phyloP scores from a whole-genome alignment of 2,329 filamentous ascomycete species.

The Stachybotrys elegans region DNA sequence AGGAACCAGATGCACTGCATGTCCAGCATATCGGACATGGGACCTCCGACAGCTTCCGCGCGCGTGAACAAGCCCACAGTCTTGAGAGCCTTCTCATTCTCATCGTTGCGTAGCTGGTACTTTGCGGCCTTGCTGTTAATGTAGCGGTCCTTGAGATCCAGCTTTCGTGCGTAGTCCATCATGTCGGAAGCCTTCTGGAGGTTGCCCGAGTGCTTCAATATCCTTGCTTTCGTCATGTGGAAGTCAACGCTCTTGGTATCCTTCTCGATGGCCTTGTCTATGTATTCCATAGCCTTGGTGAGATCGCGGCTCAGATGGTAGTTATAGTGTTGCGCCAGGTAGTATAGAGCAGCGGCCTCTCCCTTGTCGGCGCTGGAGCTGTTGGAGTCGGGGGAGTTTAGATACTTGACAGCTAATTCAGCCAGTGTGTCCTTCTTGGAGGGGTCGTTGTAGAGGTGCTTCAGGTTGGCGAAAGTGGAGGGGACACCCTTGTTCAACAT shows the following conservation, averaged over 20 bases:
- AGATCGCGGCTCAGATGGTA: constrained; percentile 84
- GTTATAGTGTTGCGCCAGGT: constrained; percentile 95
- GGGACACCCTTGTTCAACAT: constrained; percentile 92
- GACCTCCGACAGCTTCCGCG: constrained; percentile 81
- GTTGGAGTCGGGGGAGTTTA: constrained; percentile 52
- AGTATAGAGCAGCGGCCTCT: constrained; percentile 79
- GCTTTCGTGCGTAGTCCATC: constrained; percentile 80
- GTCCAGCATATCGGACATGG: constrained; percentile 84
- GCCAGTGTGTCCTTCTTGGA: constrained; percentile 75
- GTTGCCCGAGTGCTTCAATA: constrained; percentile 87
- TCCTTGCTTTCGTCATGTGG: constrained; percentile 90
- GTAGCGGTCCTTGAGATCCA: constrained; percentile 89
- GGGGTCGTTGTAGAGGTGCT: constrained; percentile 78
- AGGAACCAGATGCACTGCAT: constrained; percentile 99
- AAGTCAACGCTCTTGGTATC: constrained; percentile 82
- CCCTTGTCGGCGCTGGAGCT: constrained; percentile 50
- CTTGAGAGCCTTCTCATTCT: constrained; percentile 78
- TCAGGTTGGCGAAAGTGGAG: constrained; percentile 94
- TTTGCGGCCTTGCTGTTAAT: constrained; percentile 99
- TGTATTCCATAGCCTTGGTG: constrained; percentile 71
- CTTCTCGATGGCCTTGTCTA: constrained; percentile 77
- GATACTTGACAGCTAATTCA: constrained; percentile 72
- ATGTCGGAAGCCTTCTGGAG: constrained; percentile 71
- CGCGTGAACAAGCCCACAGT: constrained; percentile 94
- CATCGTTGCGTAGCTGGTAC: constrained; percentile 88